Conservation (phyloP, 2,329 filamentous ascomycete genomes). For the Penicillium paneum region DNA sequence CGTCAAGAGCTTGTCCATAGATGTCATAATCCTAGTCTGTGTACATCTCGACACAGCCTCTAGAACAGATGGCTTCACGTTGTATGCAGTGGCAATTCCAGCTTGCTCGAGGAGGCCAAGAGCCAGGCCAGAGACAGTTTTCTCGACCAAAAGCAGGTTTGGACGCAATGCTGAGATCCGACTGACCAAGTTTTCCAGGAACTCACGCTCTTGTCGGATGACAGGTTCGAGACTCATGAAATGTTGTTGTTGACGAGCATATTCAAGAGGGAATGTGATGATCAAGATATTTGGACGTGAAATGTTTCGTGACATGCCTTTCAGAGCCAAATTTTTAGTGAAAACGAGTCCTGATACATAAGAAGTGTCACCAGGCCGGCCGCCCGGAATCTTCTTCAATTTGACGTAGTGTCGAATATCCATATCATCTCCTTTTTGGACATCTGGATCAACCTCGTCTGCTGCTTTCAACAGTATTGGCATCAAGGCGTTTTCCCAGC, state of each 20-base stretch:
- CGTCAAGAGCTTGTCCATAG: conserved; percentile 85
- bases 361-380: conserved; percentile 83
- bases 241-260: conserved; percentile 85
- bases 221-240: conserved; percentile 98
- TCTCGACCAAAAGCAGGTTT: conserved; percentile 84
- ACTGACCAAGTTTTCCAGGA: conserved; percentile 84
- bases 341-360: conserved; percentile 97
- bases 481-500: conserved; percentile 86
- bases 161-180: conserved; percentile 83
- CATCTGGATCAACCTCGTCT: conserved; percentile 90
- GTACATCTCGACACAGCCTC: conserved; percentile 92
- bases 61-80: conserved; percentile 93
- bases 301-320: conserved; percentile 91
- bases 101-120: conserved; percentile 83
- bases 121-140: conserved; percentile 86
- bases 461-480: conserved; percentile 88
- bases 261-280: conserved; percentile 92
- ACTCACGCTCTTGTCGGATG: conserved; percentile 94
- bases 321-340: conserved; percentile 92
- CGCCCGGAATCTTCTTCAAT: conserved; percentile 91
- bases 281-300: conserved; percentile 81
- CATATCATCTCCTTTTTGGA: conserved; percentile 87
- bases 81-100: conserved; percentile 89
- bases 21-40: conserved; percentile 88
- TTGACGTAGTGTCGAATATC: conserved; percentile 98